Evolutionary conservation across 805 yeast species (phyloP).

Genomic region (Pichia rugopelliculosa): DNA sequence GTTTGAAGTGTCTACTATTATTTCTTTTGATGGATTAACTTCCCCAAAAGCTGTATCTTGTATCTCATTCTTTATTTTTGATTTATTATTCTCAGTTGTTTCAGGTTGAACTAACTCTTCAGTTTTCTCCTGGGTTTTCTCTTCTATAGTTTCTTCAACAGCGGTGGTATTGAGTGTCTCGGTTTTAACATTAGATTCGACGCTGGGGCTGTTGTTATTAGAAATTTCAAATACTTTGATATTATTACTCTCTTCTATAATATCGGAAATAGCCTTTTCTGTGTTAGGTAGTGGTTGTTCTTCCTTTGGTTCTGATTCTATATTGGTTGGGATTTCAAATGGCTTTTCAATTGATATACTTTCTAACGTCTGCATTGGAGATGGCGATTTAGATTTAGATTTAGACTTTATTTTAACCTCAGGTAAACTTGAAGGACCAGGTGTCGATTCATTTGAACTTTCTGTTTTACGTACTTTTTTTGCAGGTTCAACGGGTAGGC

Average conservation of each 20-base stretch:
- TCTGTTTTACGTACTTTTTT: constrained; percentile 3
- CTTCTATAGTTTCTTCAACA: too few relatives aligned
- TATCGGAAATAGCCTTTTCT: background rate
- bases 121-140: too few relatives aligned
- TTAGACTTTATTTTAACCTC: background rate
- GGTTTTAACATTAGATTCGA: too few relatives aligned
- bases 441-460: background rate
- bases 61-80: too few relatives aligned
- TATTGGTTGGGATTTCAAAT: background rate
- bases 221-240: background rate
- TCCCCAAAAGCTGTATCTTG: too few relatives aligned
- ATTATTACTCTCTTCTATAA: background rate
- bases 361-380: background rate
- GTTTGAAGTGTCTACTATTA: too few relatives aligned
- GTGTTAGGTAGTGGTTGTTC: background rate
- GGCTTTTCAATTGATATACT: too few relatives aligned
- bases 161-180: too few relatives aligned
- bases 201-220: too few relatives aligned
- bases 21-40: too few relatives aligned
- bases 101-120: too few relatives aligned
- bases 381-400: background rate
- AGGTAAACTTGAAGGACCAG: background rate
- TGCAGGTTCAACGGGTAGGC: constrained; percentile 1
- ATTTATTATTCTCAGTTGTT: too few relatives aligned
- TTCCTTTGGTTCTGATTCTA: background rate